Base-by-base conservation (phyloP, 2,329 filamentous ascomycete genomes). In the Verticillium isaacii region DNA sequence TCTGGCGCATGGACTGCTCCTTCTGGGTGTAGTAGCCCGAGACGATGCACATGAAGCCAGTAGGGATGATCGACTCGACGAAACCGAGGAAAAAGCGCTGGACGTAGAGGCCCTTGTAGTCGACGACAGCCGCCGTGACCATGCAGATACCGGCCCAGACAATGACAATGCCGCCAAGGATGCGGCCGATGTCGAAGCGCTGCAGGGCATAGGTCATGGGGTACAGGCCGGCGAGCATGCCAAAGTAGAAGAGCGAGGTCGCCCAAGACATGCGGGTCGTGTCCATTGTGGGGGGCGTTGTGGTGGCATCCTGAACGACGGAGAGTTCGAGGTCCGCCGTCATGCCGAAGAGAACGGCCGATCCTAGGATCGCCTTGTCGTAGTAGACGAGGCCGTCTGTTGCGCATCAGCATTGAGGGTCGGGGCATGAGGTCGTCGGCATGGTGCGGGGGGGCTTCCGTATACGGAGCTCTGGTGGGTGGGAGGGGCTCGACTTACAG, bases 201-300 rank as follows among this genome's bases (percentile, higher is more conserved):
- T 93, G 90, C 1, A 91, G 78, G 0, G 84, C 78, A 63, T 89
- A 91, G 0, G 88, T 88, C 83, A 92, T 86, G 1, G 89, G 90
- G 64, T 91, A 92, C 3, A 90, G 77, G 0, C 90, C 90, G 0
- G 84, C 86, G 2, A 93, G 80, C 88, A 91, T 90, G 41, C 90
- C 90, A 66, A 93, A 92, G 77, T 92, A 93, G 77, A 93, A 92
- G 68, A 92, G 80, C 0, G 88, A 92, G 0, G 89, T 92, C 2
- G 90, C 90, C 90, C 89, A 93, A 66, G 84, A 88, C 32, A 93
- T 82, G 12, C 90, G 83, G 0, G 83, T 81, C 0, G 90, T 92
- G 69, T 89, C 84, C 17, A 82, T 83, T 0, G 82, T 83, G 0
- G 83, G 80, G 0, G 88, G 87, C 1, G 67, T 71, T 0, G 75